Evolutionary conservation across 768 basidiomycete species (phyloP), one percentile per base, ranked within the genome.

Genomic region (Podaxis sp.): DNA sequence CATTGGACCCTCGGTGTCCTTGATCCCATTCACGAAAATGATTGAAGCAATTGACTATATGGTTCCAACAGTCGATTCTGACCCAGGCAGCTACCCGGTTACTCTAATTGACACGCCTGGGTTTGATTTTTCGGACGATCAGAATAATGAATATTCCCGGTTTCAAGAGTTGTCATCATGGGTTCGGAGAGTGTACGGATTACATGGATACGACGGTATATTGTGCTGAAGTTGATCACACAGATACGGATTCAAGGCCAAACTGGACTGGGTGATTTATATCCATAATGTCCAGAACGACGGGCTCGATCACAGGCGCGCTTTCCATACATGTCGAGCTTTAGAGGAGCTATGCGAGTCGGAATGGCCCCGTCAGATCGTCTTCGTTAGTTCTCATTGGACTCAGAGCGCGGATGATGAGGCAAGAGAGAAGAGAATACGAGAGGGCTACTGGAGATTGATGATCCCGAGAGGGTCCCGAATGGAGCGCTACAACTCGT

Each of bases 71-170:
- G 30, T 33, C 30, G 30, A 33, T 33, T 33, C 15, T 20, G 44
- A n/a, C 44, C 10, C n/a, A 2, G 20, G 6, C 15, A 46, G 44
- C 33, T 36, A 53, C 28, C 30, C 30, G 10, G 44, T 58, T 17
- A 58, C 56, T 36, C 33, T 58, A 44, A 58, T 58, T 48, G 57
- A 58, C 41, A 58, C 57, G 3, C 57, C 57, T 48, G 57, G 57
- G 1, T 58, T 58, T 30, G 57, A 58, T 48, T 58, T 33, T n/a
- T 26, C 44, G n/a, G 44, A 46, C n/a, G 22, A 0, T 3, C 17
- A 8, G 11, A 58, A 58, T 36, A 30, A 58, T 20, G 57, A 58
- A 20, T 20, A 36, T 5, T 22, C 20, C 12, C 28, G 13, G 2
- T 58, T 58, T 15, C 15, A 26, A 24, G 15, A 13, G 10, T 33